phyloP scores from a whole-genome alignment of 305 asterid genomes.

The Fraxinus floribunda region DNA sequence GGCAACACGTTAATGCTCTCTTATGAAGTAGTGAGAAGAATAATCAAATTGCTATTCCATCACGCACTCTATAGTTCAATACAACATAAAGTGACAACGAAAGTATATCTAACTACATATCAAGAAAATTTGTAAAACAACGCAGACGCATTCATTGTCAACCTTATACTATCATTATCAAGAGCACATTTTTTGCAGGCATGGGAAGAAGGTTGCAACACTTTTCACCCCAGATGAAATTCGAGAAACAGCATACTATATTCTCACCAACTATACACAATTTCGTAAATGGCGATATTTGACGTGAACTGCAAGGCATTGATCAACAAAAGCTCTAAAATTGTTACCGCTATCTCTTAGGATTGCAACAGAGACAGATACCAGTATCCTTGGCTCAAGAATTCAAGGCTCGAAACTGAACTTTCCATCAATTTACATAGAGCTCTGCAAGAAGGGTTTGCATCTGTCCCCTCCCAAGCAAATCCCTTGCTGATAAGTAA shows the following conservation, averaged over 20 bases:
- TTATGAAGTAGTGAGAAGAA: not conserved
- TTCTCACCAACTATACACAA: not conserved
- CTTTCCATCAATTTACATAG: not conserved
- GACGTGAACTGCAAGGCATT: not conserved
- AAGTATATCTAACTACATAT: not conserved
- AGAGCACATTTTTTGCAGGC: not conserved
- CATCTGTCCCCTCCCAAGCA: not conserved
- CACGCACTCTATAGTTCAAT: not conserved
- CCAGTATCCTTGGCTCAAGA: not conserved
- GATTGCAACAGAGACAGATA: not conserved
- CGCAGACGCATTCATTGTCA: not conserved
- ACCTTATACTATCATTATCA: too few species aligned
- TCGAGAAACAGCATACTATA: not conserved
- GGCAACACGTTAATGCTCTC: not conserved
- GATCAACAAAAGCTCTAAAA: not conserved
- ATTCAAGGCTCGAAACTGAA: not conserved
- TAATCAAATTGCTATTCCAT: not conserved
- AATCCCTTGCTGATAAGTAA: conserved; percentile 71
- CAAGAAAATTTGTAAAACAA: not conserved
- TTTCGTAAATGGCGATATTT: not conserved
- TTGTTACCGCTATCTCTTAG: not conserved
- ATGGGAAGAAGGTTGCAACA: not conserved
- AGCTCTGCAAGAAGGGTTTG: not conserved
- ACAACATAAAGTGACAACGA: not conserved
- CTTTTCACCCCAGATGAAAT: not conserved